Evolutionary conservation across 2,329 filamentous ascomycete species (phyloP), one percentile per base, ranked within the genome.

Genomic region (Epichloe typhina): DNA sequence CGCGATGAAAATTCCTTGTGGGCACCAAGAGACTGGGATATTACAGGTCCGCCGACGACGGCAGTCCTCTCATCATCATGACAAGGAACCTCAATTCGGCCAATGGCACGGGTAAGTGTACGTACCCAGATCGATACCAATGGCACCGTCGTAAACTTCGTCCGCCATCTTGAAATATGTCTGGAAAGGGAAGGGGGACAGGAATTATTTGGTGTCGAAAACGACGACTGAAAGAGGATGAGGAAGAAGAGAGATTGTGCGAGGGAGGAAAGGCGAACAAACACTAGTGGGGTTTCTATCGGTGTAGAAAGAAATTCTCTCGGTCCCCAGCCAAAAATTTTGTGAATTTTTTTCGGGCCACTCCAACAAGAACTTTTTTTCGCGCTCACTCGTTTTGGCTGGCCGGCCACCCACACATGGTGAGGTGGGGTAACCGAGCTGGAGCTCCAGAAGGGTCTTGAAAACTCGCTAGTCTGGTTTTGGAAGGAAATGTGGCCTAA

Each of bases 111-210:
- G 19, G 13, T 17, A 19, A 44, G 15, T 33, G 8, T 46, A 76
- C 84, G 66, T 78, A 95, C 91, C 93, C 77, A 98, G 82, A 84
- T 98, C 93, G 79, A 98, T 98, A 83, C 93, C 93, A 78, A 97
- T 88, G 83, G 93, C 93, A 86, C 93, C 93, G 72, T 98, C 93
- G 74, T 97, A 98, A 66, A 94, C 84, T 84, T 96, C 91, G 73
- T 95, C 89, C 72, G 88, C 84, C 91, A 96, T 96, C 70, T 75
- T 88, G 65, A 62, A 62, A 41, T 54, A 59, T 56, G 59, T 61
- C 57, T 59, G 54, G 57, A 62, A 56, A 61, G 58, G 53, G 59
- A 58, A 53, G 39, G 40, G 40, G 40, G 56, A 37, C 42, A 36
- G 15, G 44, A 42, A 12, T 51, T 31, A 39, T 53, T 42, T 46